Conservation (phyloP, 2,329 filamentous ascomycete genomes). For the Colletotrichum zoysiae region DNA sequence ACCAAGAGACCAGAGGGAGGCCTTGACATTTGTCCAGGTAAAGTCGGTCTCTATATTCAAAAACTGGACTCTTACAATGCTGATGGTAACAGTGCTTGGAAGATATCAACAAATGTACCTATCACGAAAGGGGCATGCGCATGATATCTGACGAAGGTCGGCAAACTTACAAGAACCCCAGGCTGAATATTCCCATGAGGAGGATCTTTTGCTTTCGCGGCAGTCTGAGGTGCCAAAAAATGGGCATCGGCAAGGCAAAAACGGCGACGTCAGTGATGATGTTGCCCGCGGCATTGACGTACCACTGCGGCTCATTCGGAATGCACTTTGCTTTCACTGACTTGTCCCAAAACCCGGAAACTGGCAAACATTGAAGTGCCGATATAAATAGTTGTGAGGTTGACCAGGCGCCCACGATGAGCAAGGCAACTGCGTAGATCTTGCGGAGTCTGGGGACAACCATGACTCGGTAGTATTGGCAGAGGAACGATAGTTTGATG, state of each 20-base stretch:
- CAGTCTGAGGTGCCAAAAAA: constrained; percentile 45
- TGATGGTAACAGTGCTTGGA: constrained; percentile 45
- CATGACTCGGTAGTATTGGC: constrained; percentile 54
- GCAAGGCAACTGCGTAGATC: constrained; percentile 46
- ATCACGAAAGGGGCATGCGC: background rate
- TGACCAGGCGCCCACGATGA: constrained; percentile 48
- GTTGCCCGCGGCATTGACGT: constrained; percentile 47
- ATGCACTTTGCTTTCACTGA: constrained; percentile 43
- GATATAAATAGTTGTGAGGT: constrained; percentile 46
- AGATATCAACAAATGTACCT: background rate
- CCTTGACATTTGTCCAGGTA: constrained; percentile 45
- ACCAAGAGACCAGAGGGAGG: constrained; percentile 45
- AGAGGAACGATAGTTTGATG: constrained; percentile 52
- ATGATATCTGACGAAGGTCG: background rate
- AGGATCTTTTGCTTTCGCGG: constrained; percentile 44
- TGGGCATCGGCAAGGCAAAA: constrained; percentile 46
- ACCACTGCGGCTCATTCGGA: constrained; percentile 43
- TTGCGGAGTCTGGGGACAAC: constrained; percentile 46
- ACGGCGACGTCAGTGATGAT: constrained; percentile 47
- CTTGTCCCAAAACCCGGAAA: constrained; percentile 48
- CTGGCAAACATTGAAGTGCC: constrained; percentile 46
- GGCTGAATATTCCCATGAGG: constrained; percentile 47
- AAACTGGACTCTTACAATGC: constrained; percentile 44
- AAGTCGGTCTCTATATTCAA: constrained; percentile 42
- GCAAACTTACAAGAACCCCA: constrained; percentile 48